A percentile compares a stretch with the other conserved stretches of the same genome.
Evolutionary conservation across 2,329 filamentous ascomycete genomes (phyloP).

Genomic region (Parastagonospora nodorum): DNA sequence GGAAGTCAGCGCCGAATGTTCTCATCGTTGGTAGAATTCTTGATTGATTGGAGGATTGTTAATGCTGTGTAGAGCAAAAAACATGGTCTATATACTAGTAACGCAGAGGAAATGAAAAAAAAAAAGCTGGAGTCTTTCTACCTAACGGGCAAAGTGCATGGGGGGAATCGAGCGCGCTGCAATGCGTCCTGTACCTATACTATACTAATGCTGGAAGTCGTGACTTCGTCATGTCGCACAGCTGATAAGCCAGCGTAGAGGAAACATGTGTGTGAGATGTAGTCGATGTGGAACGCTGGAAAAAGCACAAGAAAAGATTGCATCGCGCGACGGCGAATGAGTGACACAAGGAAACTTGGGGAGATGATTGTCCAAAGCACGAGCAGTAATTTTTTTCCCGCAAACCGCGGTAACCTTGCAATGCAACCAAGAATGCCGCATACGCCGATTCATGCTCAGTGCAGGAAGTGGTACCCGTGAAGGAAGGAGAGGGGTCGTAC

Average conservation of each 20-base stretch:
- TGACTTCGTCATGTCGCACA: slow-evolving; percentile 20
- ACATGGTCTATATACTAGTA: slow-evolving; percentile 2
- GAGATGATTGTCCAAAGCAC: background rate
- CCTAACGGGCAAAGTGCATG: background rate
- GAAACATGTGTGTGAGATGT: background rate
- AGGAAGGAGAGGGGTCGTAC: slow-evolving; percentile 7
- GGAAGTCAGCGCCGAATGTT: too few species aligned
- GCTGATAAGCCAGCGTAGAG: background rate
- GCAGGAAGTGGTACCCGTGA: slow-evolving; percentile 3
- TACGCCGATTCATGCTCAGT: slow-evolving; percentile 12
- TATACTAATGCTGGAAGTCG: slow-evolving; percentile 21
- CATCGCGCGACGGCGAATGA: slow-evolving; percentile 24
- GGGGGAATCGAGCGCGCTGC: slow-evolving; percentile 3
- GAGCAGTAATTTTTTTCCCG: background rate
- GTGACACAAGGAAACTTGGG: slow-evolving; percentile 18
- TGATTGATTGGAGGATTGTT: background rate
- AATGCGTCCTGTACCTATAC: too few species aligned
- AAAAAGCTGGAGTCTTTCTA: slow-evolving; percentile 8
- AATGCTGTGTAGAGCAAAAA: slow-evolving; percentile 30
- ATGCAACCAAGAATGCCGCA: slow-evolving; percentile 9
- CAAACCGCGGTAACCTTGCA: slow-evolving; percentile 3
- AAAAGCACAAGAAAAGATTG: background rate
- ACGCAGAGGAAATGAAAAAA: too few species aligned
- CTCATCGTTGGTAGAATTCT: background rate
- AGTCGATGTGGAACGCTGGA: slow-evolving; percentile 2